phyloP scores from a whole-genome alignment of 2,329 filamentous ascomycete species.

The Biscogniauxia mediterranea region DNA sequence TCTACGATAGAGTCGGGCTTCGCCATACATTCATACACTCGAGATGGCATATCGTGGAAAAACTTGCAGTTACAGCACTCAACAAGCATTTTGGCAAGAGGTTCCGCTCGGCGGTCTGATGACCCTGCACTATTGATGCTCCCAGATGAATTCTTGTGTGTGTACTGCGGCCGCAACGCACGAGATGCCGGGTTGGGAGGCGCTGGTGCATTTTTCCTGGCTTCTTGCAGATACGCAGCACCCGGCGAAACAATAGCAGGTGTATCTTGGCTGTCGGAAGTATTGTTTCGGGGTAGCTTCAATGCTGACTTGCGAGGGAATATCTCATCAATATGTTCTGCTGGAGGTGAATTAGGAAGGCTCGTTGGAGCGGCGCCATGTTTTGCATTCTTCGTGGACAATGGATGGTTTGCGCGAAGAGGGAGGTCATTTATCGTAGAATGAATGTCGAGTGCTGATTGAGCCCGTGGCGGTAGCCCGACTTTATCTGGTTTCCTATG shows the following conservation, averaged over 20 bases:
- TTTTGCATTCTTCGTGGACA: conserved; percentile 30
- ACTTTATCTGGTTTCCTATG: conserved; percentile 9
- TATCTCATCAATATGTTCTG: conserved; percentile 23
- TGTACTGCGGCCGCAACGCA: conserved; percentile 27
- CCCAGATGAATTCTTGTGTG: conserved; percentile 25
- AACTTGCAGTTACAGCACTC: conserved; percentile 64
- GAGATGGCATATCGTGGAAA: conserved; percentile 64
- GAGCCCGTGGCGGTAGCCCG: conserved; percentile 23
- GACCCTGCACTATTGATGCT: conserved; percentile 21
- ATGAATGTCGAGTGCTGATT: conserved; percentile 30
- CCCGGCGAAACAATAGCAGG: conserved; percentile 24
- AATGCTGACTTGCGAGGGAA: conserved; percentile 28
- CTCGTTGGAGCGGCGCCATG: conserved; percentile 23
- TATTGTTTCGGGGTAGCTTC: conserved; percentile 27
- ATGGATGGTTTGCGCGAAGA: conserved; percentile 39
- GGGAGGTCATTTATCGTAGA: conserved; percentile 35
- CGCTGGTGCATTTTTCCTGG: conserved; percentile 32
- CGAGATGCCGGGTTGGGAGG: conserved; percentile 23
- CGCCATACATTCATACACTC: conserved; percentile 64
- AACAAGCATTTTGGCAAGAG: conserved; percentile 62
- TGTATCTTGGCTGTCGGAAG: conserved; percentile 23
- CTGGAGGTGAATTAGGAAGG: conserved; percentile 28
- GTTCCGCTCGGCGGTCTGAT: conserved; percentile 31
- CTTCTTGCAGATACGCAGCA: conserved; percentile 37
- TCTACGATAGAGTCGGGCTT: conserved; percentile 55